A percentile compares a stretch with the other conserved stretches of the same genome.
Conservation (phyloP, 192 early-diverging fungal species). For the Coemansia reversa region DNA sequence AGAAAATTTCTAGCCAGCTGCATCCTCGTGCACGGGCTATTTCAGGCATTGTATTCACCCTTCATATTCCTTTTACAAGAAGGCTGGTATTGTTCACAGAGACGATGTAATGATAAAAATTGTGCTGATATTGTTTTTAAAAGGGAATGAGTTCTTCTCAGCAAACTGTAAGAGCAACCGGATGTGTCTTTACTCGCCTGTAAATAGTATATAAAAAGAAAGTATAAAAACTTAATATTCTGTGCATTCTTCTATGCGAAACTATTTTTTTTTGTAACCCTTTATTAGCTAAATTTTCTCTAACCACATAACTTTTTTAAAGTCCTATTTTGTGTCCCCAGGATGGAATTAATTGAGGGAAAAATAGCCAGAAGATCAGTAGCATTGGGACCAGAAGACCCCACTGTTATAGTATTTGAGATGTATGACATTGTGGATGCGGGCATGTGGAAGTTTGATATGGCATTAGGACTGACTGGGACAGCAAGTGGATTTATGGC, state of each 20-base stretch:
- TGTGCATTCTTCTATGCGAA: background rate
- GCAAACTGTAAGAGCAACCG: background rate
- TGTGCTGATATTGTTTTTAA: background rate
- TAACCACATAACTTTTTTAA: background rate
- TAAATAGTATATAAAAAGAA: background rate
- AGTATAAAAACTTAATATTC: background rate
- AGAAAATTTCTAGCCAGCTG: background rate
- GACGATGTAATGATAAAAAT: background rate
- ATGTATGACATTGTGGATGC: background rate
- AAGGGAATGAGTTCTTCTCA: background rate
- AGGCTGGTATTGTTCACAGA: background rate
- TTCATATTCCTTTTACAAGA: background rate
- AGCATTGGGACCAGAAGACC: conserved; percentile 15
- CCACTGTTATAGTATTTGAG: background rate
- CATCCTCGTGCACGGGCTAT: background rate
- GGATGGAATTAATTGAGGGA: background rate
- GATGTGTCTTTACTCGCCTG: background rate
- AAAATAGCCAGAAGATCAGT: background rate
- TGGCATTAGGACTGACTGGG: conserved; percentile 5
- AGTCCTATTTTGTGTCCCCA: background rate
- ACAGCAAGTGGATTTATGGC: conserved; percentile 17
- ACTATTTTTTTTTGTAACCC: background rate
- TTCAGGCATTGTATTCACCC: background rate
- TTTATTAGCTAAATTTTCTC: too few relatives aligned
- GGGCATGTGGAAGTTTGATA: background rate